phyloP scores from a whole-genome alignment of 257 asterid genomes.

The Knoxia roxburghii region DNA sequence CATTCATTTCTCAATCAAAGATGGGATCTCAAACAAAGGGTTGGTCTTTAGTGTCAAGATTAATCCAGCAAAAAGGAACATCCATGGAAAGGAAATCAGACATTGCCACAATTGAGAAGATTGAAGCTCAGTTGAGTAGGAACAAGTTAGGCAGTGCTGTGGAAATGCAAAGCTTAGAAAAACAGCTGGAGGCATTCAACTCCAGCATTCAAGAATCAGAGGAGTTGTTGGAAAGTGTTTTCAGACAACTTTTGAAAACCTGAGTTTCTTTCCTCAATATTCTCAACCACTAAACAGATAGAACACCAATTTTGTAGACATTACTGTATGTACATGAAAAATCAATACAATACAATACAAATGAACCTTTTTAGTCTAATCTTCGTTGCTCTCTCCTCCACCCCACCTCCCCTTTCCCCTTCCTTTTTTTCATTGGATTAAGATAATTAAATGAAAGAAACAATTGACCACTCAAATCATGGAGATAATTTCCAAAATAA shows the following conservation, averaged over 20 bases:
- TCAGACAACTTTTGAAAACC: constrained; percentile 6
- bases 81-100: neutral
- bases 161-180: neutral
- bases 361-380: no score
- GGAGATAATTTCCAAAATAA: no score
- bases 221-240: constrained; percentile 11
- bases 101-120: neutral
- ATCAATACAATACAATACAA: no score
- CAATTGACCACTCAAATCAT: no score
- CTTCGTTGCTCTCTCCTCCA: no score
- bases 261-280: constrained; percentile 25
- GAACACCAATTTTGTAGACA: neutral
- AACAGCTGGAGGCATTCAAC: constrained; percentile 14
- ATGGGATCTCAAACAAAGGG: no score
- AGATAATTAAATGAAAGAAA: no score
- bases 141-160: neutral
- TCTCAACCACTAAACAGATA: neutral
- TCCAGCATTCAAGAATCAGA: constrained; percentile 13
- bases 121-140: neutral
- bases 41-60: constrained; percentile 29
- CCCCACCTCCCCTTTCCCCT: no score
- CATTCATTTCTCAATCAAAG: constrained; percentile 16
- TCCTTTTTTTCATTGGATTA: no score
- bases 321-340: no score
- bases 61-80: constrained; percentile 10